phyloP scores from a whole-genome alignment of 331 rosid genomes.

The Arachis monticola region DNA sequence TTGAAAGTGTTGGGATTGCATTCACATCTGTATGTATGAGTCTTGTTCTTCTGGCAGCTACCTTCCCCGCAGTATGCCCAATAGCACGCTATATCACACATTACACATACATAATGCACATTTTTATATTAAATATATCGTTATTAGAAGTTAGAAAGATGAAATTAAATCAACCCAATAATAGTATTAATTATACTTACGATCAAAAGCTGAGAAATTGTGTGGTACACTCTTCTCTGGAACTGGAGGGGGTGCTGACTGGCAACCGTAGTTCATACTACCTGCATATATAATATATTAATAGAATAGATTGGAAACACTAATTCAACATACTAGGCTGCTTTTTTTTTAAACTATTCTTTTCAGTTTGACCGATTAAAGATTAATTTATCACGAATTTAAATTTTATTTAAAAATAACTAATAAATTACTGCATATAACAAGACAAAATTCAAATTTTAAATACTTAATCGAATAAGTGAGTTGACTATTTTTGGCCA shows the following conservation, averaged over 20 bases:
- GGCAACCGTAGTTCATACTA: constrained; percentile 67
- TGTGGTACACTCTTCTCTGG: constrained; percentile 49
- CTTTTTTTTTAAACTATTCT: too few species aligned
- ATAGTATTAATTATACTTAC: constrained; percentile 42
- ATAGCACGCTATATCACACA: constrained; percentile 65
- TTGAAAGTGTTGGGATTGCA: constrained; percentile 57
- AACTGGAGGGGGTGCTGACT: constrained; percentile 74
- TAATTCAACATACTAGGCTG: too few species aligned
- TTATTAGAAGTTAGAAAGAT: background rate
- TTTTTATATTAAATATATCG: background rate
- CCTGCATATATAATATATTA: constrained; percentile 48
- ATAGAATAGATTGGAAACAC: background rate
- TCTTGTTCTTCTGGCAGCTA: constrained; percentile 47
- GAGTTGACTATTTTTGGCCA: too few species aligned
- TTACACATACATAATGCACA: background rate
- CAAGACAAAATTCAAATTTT: too few species aligned
- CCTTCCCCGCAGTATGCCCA: constrained; percentile 94
- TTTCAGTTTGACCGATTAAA: too few species aligned
- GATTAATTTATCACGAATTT: too few species aligned
- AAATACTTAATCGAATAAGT: too few species aligned
- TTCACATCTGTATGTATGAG: constrained; percentile 51
- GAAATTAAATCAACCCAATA: background rate
- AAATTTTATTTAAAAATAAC: too few species aligned
- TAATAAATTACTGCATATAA: too few species aligned
- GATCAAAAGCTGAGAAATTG: constrained; percentile 63